Base-by-base conservation (phyloP, 768 basidiomycete species). In the Lactifluus subvellereus region DNA sequence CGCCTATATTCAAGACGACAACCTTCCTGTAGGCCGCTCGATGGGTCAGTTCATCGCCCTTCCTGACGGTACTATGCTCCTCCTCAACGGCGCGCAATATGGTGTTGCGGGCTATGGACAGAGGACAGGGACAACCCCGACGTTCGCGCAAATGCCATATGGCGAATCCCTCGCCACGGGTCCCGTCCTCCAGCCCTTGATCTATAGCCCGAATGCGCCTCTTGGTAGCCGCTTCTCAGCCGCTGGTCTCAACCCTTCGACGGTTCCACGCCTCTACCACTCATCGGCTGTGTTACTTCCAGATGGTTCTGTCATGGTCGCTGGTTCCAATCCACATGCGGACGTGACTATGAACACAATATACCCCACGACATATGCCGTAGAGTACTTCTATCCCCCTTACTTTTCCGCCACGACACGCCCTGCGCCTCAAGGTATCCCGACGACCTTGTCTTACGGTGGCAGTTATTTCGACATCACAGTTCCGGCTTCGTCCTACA, bases 281-380 rank as follows among this genome's bases (percentile, higher is more conserved):
- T 60, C 59, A 10, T 18, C 43, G 6, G 59, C 59, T 13, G 0
- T 60, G 11, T 20, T 60, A 1, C 59, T 60, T 37, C 59, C 59
- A 0, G 59, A 60, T 27, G 59, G 43, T 18, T 60, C 59, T 2
- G 16, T 60, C 52, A 54, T 60, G 42, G 32, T 60, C 18, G 59
- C 59, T 6, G 59, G 59, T 9, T 60, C 59, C 18, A 60, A 60
- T 35, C 59, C 59, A 18, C 45, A 60, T 14, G 2, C 52, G 32
- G 52, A 60, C 18, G 52, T 47, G 22, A 37, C 22, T 9, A 0
- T 14, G 2, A 54, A 9, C 10, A 35, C 20, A 7, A 2, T 3
- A 1, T 60, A 30, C 13, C 43, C 52, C 10, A 60, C 59, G 18
- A 60, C 59, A 0, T 60, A 47, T 1, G 37, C 35, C 6, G 59